phyloP scores from a whole-genome alignment of 257 asterid species.

The Primulina huaijiensis region DNA sequence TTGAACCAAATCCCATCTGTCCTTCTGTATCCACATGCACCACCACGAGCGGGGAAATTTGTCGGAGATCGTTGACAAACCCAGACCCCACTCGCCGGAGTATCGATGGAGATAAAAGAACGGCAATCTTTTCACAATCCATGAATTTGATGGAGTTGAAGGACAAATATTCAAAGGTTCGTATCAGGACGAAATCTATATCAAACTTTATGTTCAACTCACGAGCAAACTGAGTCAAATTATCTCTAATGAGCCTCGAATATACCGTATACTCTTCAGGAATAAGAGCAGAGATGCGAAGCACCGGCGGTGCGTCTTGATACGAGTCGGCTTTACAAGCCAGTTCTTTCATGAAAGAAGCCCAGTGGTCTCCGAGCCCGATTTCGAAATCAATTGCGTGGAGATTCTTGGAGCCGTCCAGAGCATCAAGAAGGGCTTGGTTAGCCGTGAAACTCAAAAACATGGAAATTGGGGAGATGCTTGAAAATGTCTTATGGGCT shows the following conservation, averaged over 20 bases:
- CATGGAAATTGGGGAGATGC: conserved; percentile 60
- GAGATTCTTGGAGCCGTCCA: conserved; percentile 41
- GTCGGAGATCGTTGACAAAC: conserved; percentile 70
- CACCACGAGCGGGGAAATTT: conserved; percentile 69
- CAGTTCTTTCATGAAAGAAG: conserved; percentile 81
- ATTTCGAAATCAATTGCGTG: conserved; percentile 62
- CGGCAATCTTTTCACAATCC: conserved; percentile 72
- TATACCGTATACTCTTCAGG: conserved; percentile 67
- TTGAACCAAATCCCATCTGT: conserved; percentile 46
- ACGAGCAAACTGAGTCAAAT: conserved; percentile 59
- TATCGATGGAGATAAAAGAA: conserved; percentile 62
- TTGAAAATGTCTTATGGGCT: conserved; percentile 64
- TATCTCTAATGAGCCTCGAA: conserved; percentile 58
- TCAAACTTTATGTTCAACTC: conserved; percentile 70
- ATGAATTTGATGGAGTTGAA: conserved; percentile 65
- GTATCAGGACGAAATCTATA: conserved; percentile 51
- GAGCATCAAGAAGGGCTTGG: conserved; percentile 55
- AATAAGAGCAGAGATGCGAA: conserved; percentile 72
- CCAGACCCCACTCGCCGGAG: conserved; percentile 69
- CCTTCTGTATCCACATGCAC: conserved; percentile 84
- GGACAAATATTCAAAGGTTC: conserved; percentile 58
- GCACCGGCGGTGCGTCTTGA: conserved; percentile 34
- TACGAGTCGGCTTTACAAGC: conserved; percentile 58
- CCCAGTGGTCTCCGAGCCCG: conserved; percentile 73
- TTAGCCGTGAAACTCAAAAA: conserved; percentile 63